phyloP scores from a whole-genome alignment of 2,329 filamentous ascomycete genomes.

The Bipolaris victoriae region DNA sequence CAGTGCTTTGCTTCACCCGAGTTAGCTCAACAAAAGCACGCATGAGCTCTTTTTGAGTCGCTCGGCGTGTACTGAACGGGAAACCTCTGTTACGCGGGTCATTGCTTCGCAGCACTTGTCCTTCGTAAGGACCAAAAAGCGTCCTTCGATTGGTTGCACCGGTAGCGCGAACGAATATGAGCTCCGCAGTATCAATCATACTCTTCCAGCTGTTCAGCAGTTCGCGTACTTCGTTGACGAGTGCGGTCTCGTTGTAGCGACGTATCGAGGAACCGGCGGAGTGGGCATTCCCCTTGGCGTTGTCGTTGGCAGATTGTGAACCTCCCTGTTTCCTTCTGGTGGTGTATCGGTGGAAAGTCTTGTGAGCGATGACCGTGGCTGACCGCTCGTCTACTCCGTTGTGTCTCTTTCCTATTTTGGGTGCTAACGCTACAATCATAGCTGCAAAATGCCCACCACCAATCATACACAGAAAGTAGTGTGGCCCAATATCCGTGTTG shows the following conservation, averaged over 20 bases:
- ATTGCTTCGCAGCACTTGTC: slow-evolving; percentile 78
- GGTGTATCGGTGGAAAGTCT: slow-evolving; percentile 97
- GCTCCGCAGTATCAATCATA: slow-evolving; percentile 81
- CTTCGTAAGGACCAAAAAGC: slow-evolving; percentile 89
- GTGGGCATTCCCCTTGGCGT: slow-evolving; percentile 90
- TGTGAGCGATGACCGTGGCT: slow-evolving; percentile 88
- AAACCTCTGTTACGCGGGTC: slow-evolving; percentile 85
- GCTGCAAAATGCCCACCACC: slow-evolving; percentile 96
- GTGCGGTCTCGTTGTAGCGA: slow-evolving; percentile 90
- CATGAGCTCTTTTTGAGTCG: slow-evolving; percentile 94
- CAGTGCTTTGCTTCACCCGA: slow-evolving; percentile 79
- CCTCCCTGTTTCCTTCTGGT: slow-evolving; percentile 96
- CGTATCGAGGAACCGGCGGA: slow-evolving; percentile 89
- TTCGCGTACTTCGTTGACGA: slow-evolving; percentile 84
- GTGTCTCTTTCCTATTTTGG: slow-evolving; percentile 73
- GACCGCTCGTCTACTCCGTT: slow-evolving; percentile 79
- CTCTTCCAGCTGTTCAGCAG: slow-evolving; percentile 84
- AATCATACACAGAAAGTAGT: slow-evolving; percentile 98
- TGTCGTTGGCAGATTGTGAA: slow-evolving; percentile 90
- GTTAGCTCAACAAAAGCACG: slow-evolving; percentile 93
- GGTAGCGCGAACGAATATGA: slow-evolving; percentile 88
- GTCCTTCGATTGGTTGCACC: slow-evolving; percentile 85
- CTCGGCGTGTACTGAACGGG: slow-evolving; percentile 88
- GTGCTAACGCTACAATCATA: slow-evolving; percentile 89
- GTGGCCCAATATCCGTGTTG: slow-evolving; percentile 70